These are phyloP conservation scores for Nemania abortiva DNA, from an alignment of 2,329 filamentous ascomycete species.

Conservation along the genomic window DNA sequence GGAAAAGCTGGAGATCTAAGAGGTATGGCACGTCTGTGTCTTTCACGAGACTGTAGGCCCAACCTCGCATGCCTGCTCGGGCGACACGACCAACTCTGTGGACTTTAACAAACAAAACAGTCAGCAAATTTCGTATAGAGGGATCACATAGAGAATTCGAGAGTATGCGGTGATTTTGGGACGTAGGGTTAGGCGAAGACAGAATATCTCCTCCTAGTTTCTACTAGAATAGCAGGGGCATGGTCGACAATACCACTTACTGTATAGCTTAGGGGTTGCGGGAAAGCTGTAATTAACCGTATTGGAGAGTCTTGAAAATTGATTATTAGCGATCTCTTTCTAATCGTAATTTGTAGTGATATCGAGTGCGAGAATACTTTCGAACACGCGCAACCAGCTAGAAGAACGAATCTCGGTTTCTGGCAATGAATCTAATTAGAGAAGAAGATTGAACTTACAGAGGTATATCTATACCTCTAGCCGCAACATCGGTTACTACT, in stretches of 20 bases:
- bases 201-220: not conserved
- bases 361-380: not conserved
- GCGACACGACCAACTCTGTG: slow-evolving; percentile 97
- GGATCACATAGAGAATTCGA: not conserved
- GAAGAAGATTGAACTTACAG: slow-evolving; percentile 25
- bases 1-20: slow-evolving; percentile 92
- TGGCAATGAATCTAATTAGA: not conserved
- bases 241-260: slow-evolving; percentile 24
- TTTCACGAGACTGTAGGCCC: slow-evolving; percentile 93
- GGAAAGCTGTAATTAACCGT: slow-evolving; percentile 99
- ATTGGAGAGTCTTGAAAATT: slow-evolving; percentile 77
- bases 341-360: not conserved
- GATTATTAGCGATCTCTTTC: slow-evolving; percentile 13
- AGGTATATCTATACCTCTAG: slow-evolving; percentile 97
- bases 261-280: slow-evolving; percentile 92
- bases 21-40: slow-evolving; percentile 92
- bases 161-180: not conserved
- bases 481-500: slow-evolving; percentile 96
- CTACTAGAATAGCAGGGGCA: not conserved
- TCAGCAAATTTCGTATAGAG: not conserved
- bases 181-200: not conserved
- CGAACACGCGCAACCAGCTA: not conserved
- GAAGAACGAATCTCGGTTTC: not conserved
- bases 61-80: slow-evolving; percentile 89
- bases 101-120: slow-evolving; percentile 57